Base-by-base conservation (phyloP, 192 early-diverging fungal genomes). In the Podila epigama region DNA sequence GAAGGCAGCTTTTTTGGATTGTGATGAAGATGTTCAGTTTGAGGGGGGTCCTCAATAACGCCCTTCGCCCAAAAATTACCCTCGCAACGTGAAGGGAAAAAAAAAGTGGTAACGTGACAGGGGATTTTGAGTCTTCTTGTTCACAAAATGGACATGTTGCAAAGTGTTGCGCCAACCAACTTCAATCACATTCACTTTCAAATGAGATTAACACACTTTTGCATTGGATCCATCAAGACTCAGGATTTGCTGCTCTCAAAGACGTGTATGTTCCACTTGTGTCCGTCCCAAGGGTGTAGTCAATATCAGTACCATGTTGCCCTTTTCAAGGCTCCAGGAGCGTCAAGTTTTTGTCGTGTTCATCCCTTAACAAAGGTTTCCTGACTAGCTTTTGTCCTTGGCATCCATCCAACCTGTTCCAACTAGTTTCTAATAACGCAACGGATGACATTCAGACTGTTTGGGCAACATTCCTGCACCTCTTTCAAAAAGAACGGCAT, bases 231-330 rank as follows among this genome's bases (percentile, higher is more conserved):
- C 61, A 33, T 42, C 27, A 7, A 34, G n/a, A 68, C 73, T 28
- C 73, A 77, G 56, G 73, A 77, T 40, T 32, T 77, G 39, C 61
- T 77, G 40, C 44, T 77, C 54, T 77, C 73, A 28, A 77, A 62
- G 61, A 44, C 73, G 64, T 77, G 73, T 77, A 68, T 25, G 66
- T 44, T 25, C n/a, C n/a, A n/a, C n/a, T n/a, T n/a, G n/a, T n/a
- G n/a, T n/a, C n/a, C n/a, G n/a, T n/a, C n/a, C n/a, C n/a, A n/a
- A n/a, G n/a, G n/a, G n/a, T n/a, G n/a, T n/a, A n/a, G n/a, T n/a
- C n/a, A n/a, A n/a, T n/a, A n/a, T n/a, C n/a, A n/a, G n/a, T n/a
- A n/a, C n/a, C n/a, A n/a, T n/a, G n/a, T n/a, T n/a, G n/a, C n/a
- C n/a, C n/a, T n/a, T n/a, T n/a, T n/a, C n/a, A n/a, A n/a, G n/a